Conservation (phyloP, 306 rosid genomes). For the Begonia masoniana region DNA sequence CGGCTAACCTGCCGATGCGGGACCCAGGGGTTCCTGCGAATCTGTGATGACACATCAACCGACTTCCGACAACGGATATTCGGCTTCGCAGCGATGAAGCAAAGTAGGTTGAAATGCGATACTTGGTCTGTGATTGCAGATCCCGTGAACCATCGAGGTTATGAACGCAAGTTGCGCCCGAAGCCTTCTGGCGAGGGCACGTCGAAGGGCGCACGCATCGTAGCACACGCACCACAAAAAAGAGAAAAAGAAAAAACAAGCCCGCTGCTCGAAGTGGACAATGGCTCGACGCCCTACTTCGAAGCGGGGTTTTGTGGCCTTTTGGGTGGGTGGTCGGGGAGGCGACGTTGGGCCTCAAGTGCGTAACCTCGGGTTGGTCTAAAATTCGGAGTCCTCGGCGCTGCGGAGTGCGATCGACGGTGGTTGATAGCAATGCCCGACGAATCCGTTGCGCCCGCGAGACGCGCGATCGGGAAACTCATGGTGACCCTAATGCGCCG, state of each 20-base stretch:
- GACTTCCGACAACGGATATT: not conserved
- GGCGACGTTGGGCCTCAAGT: not conserved
- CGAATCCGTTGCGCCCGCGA: not conserved
- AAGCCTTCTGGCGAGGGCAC: constrained; percentile 1
- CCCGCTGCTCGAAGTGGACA: no score
- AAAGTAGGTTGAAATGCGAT: not conserved
- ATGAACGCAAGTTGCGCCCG: constrained; percentile 5
- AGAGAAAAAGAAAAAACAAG: no score
- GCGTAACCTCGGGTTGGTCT: not conserved
- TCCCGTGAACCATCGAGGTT: constrained; percentile 4
- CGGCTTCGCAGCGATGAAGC: not conserved
- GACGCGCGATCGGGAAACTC: no score
- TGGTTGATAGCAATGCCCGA: not conserved
- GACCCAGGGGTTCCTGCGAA: not conserved
- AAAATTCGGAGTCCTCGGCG: not conserved
- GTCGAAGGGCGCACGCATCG: not conserved
- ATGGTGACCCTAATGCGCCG: not conserved
- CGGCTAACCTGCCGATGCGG: no score
- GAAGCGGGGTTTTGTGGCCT: no score
- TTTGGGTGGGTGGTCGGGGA: no score
- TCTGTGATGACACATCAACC: not conserved
- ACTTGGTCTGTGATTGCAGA: constrained; percentile 2
- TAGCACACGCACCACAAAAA: no score
- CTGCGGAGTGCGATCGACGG: not conserved
- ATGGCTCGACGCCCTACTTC: no score